Conservation (phyloP, 805 yeast species). For the Candida nemodendra region DNA sequence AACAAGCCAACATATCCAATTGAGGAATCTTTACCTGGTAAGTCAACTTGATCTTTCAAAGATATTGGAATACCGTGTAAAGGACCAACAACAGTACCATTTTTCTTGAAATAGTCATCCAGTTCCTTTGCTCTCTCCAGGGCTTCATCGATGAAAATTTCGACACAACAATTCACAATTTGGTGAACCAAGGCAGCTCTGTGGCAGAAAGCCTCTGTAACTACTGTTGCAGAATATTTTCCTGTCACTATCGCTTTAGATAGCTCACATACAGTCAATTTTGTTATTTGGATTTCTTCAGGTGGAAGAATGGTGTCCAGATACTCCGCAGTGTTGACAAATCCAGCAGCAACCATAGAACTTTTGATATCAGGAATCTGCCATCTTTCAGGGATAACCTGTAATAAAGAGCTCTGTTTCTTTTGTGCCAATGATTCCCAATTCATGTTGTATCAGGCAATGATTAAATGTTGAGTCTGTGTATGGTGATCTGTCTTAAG, state of each 20-base stretch:
- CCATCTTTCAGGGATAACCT: slow-evolving; percentile 45
- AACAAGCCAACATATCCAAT: slow-evolving; percentile 46
- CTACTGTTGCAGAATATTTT: slow-evolving; percentile 42
- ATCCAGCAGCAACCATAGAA: slow-evolving; percentile 34
- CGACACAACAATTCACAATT: slow-evolving; percentile 40
- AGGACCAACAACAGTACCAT: slow-evolving; percentile 56
- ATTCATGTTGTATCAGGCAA: too few species aligned
- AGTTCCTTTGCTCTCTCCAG: slow-evolving; percentile 51
- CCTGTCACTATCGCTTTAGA: slow-evolving; percentile 30
- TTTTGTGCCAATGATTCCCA: slow-evolving; percentile 12
- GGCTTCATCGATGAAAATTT: slow-evolving; percentile 57
- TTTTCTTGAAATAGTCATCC: slow-evolving; percentile 47
- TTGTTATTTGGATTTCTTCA: slow-evolving; percentile 41
- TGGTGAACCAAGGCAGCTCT: slow-evolving; percentile 61
- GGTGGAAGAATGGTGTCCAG: slow-evolving; percentile 34
- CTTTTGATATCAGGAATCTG: slow-evolving; percentile 33
- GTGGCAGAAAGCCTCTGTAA: slow-evolving; percentile 55
- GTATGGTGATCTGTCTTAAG: too few species aligned
- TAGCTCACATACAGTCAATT: slow-evolving; percentile 5
- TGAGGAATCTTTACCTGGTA: slow-evolving; percentile 48
- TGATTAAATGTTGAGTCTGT: too few species aligned
- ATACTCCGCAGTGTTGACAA: slow-evolving; percentile 38
- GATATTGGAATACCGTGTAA: slow-evolving; percentile 62
- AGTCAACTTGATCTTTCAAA: slow-evolving; percentile 43
- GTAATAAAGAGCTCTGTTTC: slow-evolving; percentile 8